Percentiles rank a stretch among this genome's conserved stretches.
phyloP scores from a whole-genome alignment of 1,284 basidiomycete genomes.

The Ceratobasidium sp. region DNA sequence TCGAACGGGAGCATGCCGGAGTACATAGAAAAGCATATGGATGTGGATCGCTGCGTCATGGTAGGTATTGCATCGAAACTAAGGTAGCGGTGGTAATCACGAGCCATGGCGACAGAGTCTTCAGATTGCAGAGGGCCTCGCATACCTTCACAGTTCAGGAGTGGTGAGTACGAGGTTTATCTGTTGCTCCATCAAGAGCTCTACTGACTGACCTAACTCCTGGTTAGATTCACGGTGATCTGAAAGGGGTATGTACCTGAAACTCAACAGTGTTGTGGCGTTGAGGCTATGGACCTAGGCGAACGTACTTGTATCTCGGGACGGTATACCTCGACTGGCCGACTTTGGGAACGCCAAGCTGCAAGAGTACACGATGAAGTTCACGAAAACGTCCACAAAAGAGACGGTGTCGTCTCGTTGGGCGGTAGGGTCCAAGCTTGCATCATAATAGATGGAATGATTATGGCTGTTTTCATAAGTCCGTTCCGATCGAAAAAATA shows the following conservation, averaged over 20 bases:
- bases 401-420: not conserved
- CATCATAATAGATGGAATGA: no score
- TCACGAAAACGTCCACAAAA: not conserved
- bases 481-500: no score
- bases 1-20: no score
- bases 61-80: no score
- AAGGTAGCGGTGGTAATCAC: no score
- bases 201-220: no score
- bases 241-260: conserved; percentile 16
- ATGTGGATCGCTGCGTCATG: no score
- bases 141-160: not conserved
- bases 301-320: not conserved
- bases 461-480: no score
- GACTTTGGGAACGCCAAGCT: conserved; percentile 10
- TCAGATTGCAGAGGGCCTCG: not conserved
- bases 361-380: not conserved
- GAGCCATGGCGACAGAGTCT: no score
- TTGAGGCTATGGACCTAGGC: not conserved
- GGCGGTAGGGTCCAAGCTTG: no score
- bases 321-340: not conserved
- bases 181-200: no score
- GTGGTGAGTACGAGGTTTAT: not conserved
- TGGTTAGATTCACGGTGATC: conserved; percentile 31
- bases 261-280: not conserved
- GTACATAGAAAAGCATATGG: no score